Conservation (phyloP, 1,139 yeast species). For the Lodderomyces parapsilosis region DNA sequence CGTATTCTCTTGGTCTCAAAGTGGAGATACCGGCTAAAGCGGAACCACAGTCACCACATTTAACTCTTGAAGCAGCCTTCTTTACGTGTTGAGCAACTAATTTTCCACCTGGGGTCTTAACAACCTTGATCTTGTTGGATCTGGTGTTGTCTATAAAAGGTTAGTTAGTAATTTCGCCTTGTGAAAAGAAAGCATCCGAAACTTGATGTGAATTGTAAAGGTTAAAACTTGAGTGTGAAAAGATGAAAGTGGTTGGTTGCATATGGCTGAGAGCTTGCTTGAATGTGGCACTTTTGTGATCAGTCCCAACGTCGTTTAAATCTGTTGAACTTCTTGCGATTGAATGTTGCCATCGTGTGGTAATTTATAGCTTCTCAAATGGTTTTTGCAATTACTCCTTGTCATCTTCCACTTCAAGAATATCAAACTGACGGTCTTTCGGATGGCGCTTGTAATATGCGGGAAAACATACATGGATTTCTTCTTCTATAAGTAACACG, state of each 20-base stretch:
- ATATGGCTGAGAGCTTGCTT: no score
- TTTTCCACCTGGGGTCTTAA: slow-evolving; percentile 99
- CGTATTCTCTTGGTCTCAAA: slow-evolving; percentile 97
- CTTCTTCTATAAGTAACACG: slow-evolving; percentile 56
- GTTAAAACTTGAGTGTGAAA: no score
- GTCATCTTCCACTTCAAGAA: not conserved
- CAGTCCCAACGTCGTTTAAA: no score
- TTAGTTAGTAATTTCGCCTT: slow-evolving; percentile 36
- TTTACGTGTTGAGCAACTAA: slow-evolving; percentile 96
- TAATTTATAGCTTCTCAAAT: no score
- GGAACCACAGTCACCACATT: slow-evolving; percentile 98
- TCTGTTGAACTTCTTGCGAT: no score
- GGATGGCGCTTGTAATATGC: not conserved
- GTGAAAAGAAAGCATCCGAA: not conserved
- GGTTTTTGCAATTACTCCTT: no score
- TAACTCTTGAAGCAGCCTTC: slow-evolving; percentile 93
- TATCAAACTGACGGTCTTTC: not conserved
- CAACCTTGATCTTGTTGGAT: slow-evolving; percentile 98
- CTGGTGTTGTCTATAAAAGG: slow-evolving; percentile 81
- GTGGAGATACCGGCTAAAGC: slow-evolving; percentile 91
- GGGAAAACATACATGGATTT: slow-evolving; percentile 45
- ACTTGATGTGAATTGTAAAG: no score
- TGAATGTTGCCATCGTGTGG: no score
- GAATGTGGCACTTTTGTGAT: no score
- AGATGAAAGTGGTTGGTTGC: no score